These are phyloP conservation scores for Tetrapisispora pingtungensis DNA, from an alignment of 805 yeast species.

Conservation along the genomic window DNA sequence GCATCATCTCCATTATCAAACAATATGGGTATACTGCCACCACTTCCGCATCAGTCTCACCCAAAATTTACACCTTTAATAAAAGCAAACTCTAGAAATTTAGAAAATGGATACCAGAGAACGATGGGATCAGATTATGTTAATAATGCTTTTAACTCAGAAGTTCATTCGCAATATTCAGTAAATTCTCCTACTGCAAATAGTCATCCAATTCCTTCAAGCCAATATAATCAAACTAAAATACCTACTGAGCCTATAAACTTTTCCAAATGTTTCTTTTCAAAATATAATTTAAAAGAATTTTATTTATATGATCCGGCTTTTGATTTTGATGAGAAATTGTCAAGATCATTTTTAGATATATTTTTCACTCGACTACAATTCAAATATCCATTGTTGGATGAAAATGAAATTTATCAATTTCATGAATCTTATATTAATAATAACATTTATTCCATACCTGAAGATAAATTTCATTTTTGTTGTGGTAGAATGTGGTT, in stretches of 20 bases:
- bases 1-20: not conserved
- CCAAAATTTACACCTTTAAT: conserved; percentile 3
- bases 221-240: not conserved
- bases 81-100: not conserved
- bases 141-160: not conserved
- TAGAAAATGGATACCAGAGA: not conserved
- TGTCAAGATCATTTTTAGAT: conserved; percentile 42
- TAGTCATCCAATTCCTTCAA: not conserved
- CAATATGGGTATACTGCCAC: not conserved
- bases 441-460: conserved; percentile 31
- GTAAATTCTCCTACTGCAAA: not conserved
- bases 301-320: conserved; percentile 41
- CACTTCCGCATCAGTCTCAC: not conserved
- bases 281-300: conserved; percentile 39
- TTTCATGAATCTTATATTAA: conserved; percentile 42
- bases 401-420: conserved; percentile 40
- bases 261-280: conserved; percentile 33
- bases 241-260: conserved; percentile 31
- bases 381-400: conserved; percentile 46
- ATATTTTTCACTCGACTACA: conserved; percentile 48
- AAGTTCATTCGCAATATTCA: not conserved
- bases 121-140: not conserved
- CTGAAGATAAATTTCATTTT: conserved; percentile 36
- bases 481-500: conserved; percentile 48
- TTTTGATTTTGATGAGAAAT: conserved; percentile 39